Conservation (phyloP, 352 stramenopile species). For the Globisporangium alternatum region DNA sequence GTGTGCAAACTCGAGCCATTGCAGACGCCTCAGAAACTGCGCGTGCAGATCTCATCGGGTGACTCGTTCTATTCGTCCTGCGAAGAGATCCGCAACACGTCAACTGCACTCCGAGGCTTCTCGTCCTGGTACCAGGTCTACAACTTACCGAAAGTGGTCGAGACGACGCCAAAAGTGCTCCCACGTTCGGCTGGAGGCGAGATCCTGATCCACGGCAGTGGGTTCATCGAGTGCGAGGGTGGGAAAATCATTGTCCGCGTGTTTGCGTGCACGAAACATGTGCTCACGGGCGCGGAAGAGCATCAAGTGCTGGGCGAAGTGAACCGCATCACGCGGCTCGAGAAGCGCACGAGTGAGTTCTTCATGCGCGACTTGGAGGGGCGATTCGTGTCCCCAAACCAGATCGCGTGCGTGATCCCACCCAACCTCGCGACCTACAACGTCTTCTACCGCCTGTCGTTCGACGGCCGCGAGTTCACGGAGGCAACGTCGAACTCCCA, state of each 20-base stretch:
- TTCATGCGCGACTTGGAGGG: constrained; percentile 49
- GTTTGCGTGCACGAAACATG: constrained; percentile 37
- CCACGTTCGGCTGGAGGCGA: constrained; percentile 56
- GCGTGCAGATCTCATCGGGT: constrained; percentile 63
- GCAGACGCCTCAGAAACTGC: constrained; percentile 29
- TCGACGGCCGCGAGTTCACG: constrained; percentile 53
- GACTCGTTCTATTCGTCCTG: constrained; percentile 49
- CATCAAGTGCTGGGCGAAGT: constrained; percentile 27
- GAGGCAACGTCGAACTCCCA: constrained; percentile 27
- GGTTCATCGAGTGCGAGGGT: constrained; percentile 39
- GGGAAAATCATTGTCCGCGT: constrained; percentile 38
- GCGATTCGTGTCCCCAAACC: constrained; percentile 33
- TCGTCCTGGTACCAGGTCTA: constrained; percentile 43
- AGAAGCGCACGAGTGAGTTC: constrained; percentile 28
- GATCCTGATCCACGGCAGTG: constrained; percentile 35
- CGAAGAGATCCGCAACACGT: constrained; percentile 13
- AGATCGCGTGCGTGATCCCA: constrained; percentile 40
- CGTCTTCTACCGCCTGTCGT: constrained; percentile 62
- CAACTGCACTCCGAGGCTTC: background rate
- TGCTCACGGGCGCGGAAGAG: constrained; percentile 29
- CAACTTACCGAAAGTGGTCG: constrained; percentile 33
- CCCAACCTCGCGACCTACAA: constrained; percentile 53
- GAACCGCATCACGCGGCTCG: constrained; percentile 28
- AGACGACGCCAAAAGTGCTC: constrained; percentile 45
- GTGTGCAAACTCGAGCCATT: constrained; percentile 30